Evolutionary conservation across 805 yeast genomes (phyloP).

Genomic region (Starmerella apicola): DNA sequence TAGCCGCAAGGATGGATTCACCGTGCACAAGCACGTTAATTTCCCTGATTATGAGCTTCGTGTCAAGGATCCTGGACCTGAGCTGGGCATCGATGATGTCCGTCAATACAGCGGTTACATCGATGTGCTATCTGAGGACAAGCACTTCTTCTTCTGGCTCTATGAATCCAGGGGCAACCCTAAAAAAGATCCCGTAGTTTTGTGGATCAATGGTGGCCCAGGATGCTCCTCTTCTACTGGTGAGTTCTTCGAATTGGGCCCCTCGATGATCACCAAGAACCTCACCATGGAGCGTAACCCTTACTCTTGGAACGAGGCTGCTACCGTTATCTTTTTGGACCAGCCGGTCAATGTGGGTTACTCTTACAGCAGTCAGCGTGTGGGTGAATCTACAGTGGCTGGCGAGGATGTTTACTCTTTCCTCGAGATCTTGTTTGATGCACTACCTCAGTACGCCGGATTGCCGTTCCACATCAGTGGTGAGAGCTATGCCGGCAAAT

Average conservation of each 20-base stretch:
- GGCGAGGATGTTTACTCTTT: constrained; percentile 84
- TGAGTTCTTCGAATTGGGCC: constrained; percentile 85
- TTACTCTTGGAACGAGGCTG: constrained; percentile 84
- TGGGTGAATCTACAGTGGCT: constrained; percentile 40
- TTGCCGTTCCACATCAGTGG: constrained; percentile 74
- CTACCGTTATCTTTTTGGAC: constrained; percentile 82
- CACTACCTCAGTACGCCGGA: constrained; percentile 62
- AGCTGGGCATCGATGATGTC: constrained; percentile 68
- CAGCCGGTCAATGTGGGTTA: constrained; percentile 94
- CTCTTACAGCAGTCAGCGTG: constrained; percentile 45
- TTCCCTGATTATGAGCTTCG: constrained; percentile 42
- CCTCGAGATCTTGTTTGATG: constrained; percentile 72
- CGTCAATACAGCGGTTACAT: constrained; percentile 68
- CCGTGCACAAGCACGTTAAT: constrained; percentile 8
- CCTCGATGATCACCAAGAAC: constrained; percentile 62
- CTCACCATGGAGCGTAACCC: constrained; percentile 68
- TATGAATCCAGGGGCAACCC: constrained; percentile 82
- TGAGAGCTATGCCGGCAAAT: constrained; percentile 91
- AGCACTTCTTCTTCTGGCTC: constrained; percentile 88
- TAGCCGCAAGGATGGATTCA: constrained; percentile 11
- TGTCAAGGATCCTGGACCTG: constrained; percentile 44
- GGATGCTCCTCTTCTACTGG: constrained; percentile 95
- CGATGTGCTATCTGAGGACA: constrained; percentile 69
- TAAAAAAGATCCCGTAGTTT: constrained; percentile 64
- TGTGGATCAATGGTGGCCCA: constrained; percentile 95